Base-by-base conservation (phyloP, 495 filamentous ascomycete genomes). In the Elasticomyces elasticus region DNA sequence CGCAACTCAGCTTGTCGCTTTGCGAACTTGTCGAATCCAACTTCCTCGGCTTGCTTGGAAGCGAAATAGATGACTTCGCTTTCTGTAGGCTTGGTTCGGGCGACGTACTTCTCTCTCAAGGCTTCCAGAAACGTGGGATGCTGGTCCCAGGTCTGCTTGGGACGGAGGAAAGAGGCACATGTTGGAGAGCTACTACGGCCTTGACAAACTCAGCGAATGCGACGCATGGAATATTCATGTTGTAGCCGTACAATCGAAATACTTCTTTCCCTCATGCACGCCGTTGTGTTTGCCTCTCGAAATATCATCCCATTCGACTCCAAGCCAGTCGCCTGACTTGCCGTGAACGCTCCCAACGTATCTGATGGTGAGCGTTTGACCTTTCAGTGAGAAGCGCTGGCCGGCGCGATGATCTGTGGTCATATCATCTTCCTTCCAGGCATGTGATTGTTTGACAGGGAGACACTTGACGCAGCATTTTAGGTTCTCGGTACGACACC, bases 261-360 rank as follows among this genome's bases (percentile, higher is more conserved):
- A 96, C 52, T 76, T 79, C 58, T 78, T 72, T 45, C 85, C 89
- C 23, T 79, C 79, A 71, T 91, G 80, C 52, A 82, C 79, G 10
- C 94, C 92, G 55, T 87, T 78, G 71, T 98, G 89, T 72, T 95
- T 97, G 27, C 92, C 94, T 62, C 88, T 74, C 37, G 71, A 72
- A 50, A 80, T 72, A 62, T 95, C 85, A 69, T 97, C 92, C 94
- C 94, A 98, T 74, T 98, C 92, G 19, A 97, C 88, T 24, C 92
- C 92, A 19, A 98, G 73, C 94, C 92, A 97, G 62, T 77, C 74
- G 27, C 87, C 88, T 20, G 77, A 72, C 19, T 88, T 92, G 33
- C 84, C 85, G 49, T 79, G 74, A 17, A 98, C 81, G 33, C 72
- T 64, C 44, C 92, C 92, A 58, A 86, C 72, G 62, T 89, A 96